Conservation (phyloP, 139 green algal genomes). For the Coccomyxa sp. region DNA sequence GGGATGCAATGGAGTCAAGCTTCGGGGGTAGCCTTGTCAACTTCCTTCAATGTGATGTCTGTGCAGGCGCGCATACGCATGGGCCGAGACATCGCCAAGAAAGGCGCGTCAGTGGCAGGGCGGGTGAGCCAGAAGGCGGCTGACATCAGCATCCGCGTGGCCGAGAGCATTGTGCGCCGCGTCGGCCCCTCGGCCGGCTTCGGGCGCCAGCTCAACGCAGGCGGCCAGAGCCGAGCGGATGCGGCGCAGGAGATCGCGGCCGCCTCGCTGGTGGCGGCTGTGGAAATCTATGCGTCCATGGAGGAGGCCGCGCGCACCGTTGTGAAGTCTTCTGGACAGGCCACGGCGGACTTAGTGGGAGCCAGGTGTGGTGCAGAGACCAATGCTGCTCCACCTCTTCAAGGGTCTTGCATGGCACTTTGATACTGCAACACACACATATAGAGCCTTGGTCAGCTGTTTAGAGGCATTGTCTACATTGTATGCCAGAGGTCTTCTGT, state of each 20-base stretch:
- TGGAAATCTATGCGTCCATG: constrained; percentile 16
- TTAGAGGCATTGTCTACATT: neutral
- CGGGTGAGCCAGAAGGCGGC: neutral
- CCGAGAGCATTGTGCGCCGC: constrained; percentile 17
- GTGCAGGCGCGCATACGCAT: too few relatives aligned
- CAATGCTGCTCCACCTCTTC: neutral
- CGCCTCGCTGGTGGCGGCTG: constrained; percentile 17
- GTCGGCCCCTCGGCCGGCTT: constrained; percentile 5
- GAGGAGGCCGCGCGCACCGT: constrained; percentile 6
- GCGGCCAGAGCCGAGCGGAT: neutral
- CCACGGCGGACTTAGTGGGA: constrained; percentile 1
- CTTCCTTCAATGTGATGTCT: too few relatives aligned
- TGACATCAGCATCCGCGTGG: constrained; percentile 11
- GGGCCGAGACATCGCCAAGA: neutral
- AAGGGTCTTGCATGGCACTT: too few relatives aligned
- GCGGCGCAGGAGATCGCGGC: constrained; percentile 18
- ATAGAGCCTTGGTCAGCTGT: neutral
- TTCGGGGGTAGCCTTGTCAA: too few relatives aligned
- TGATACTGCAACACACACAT: neutral
- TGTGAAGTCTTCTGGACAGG: neutral
- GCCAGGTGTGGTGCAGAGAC: constrained; percentile 12
- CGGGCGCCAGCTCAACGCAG: neutral
- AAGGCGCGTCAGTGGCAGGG: neutral
- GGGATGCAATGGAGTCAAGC: too few relatives aligned
- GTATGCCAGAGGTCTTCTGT: neutral